Percentiles rank a stretch among this genome's conserved stretches.
Conservation (phyloP, 768 basidiomycete genomes). For the Agaricus subrufescens region DNA sequence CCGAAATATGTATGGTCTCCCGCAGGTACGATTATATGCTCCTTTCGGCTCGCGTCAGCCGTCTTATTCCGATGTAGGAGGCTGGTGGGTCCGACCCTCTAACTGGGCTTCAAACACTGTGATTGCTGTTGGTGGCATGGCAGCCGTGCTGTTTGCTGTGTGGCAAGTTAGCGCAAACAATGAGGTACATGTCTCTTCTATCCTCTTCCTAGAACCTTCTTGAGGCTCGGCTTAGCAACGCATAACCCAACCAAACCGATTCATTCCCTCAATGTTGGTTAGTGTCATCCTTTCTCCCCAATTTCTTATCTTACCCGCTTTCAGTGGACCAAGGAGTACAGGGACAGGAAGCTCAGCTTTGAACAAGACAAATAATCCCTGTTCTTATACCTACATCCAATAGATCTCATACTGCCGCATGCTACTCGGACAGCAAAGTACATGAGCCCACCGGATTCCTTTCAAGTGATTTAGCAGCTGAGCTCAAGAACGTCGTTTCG, state of each 20-base stretch:
- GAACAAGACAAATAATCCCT: conserved; percentile 1
- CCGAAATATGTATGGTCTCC: conserved; percentile 96
- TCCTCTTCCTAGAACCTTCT: not conserved
- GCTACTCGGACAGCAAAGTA: no score
- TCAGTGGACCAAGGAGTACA: conserved; percentile 34
- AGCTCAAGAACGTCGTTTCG: no score
- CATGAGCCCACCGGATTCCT: no score
- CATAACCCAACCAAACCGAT: conserved; percentile 51
- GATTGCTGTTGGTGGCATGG: conserved; percentile 65
- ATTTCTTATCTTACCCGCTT: not conserved
- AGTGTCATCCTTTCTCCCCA: conserved; percentile 18
- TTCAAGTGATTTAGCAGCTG: no score
- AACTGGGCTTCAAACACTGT: conserved; percentile 90
- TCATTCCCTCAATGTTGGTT: conserved; percentile 80
- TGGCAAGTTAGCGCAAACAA: conserved; percentile 73
- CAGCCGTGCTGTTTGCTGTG: conserved; percentile 54
- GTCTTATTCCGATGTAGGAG: conserved; percentile 50
- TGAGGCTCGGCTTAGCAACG: conserved; percentile 39
- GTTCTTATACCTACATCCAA: no score
- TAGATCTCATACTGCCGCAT: no score
- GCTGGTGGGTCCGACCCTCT: conserved; percentile 91
- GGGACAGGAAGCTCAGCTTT: conserved; percentile 10
- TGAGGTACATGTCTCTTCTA: conserved; percentile 52
- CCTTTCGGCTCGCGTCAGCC: not conserved
- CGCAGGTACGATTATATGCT: conserved; percentile 47